Base-by-base conservation (phyloP, 1,284 basidiomycete genomes). In the Farysia itapuensis region DNA sequence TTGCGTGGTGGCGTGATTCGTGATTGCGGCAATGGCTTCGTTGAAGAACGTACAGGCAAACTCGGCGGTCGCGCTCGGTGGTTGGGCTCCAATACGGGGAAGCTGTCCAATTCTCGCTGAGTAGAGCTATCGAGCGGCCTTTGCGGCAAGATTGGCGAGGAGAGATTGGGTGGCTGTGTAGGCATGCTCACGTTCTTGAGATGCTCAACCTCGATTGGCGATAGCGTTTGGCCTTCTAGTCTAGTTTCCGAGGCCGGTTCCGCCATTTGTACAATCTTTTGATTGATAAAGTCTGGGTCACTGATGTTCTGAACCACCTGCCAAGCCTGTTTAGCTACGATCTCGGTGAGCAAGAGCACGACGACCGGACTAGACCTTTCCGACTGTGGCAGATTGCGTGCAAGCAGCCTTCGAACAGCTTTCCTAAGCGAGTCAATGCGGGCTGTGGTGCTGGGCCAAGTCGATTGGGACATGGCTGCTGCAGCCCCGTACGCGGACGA, bases 251-350 rank as follows among this genome's bases (percentile, higher is more conserved):
- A 53, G 12, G 60, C 60, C 2, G 54, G 60, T 23, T 64, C 56
- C 8, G 50, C 59, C 48, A 43, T 66, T 31, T 67, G 43, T 5
- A 72, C 59, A 19, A 72, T 68, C 40, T 66, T 54, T 13, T 49
- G 53, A 28, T 72, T 70, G 42, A 70, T 61, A 23, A 68, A 72
- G 39, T 72, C 70, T 5, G 67, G 67, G 22, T 70, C 59, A 15
- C 67, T 63, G 20, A 68, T 48, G 34, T 52, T 59, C 23, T 57
- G 51, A n/a, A 65, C 43, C n/a, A 64, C 45, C 25, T 70, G 56
- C 70, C 70, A 72, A 11, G 58, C 40, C 20, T 70, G 67, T 43
- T 67, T 70, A 23, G 54, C 52, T 4, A 69, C 28, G 31, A 72
- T 50, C 34, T 72, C 70, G 22, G 64, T 61, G 23, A 72, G 36